Conservation (phyloP, 345 rosid genomes). For the Brassica rapa region DNA sequence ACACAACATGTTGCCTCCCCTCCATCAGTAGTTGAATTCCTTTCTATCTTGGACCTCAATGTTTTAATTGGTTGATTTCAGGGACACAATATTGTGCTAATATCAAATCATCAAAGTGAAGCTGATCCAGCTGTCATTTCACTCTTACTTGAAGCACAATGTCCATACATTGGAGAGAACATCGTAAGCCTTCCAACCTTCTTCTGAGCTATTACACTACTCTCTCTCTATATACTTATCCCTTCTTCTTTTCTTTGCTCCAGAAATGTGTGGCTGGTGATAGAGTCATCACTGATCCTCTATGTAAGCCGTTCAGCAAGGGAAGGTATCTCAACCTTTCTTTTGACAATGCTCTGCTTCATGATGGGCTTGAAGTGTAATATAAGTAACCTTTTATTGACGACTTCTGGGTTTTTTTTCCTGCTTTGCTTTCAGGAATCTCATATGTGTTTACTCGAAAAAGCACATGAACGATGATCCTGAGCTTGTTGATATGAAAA, state of each 20-base stretch:
- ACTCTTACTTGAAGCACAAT: conserved; percentile 76
- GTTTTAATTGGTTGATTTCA: conserved; percentile 43
- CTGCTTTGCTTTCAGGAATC: conserved; percentile 59
- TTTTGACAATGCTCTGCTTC: conserved; percentile 33
- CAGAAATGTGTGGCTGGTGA: conserved; percentile 96
- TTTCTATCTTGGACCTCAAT: conserved; percentile 2
- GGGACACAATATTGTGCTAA: conserved; percentile 87
- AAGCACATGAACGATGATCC: conserved; percentile 92
- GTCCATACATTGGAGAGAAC: conserved; percentile 63
- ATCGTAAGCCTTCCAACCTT: conserved; percentile 51
- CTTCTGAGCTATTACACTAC: conserved; percentile 16
- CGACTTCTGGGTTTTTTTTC: conserved; percentile 24
- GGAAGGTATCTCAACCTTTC: conserved; percentile 68
- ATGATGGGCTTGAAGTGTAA: conserved; percentile 26
- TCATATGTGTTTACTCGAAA: conserved; percentile 93
- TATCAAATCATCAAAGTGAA: conserved; percentile 97
- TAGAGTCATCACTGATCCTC: conserved; percentile 94
- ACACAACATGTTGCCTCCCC: conserved; percentile 11
- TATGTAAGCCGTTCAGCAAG: conserved; percentile 97
- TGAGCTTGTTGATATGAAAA: conserved; percentile 84
- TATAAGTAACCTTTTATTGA: conserved; percentile 27
- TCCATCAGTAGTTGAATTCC: conserved; percentile 9
- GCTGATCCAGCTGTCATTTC: conserved; percentile 95
- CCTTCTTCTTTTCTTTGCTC: conserved; percentile 23
- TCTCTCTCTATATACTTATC: conserved; percentile 33